Evolutionary conservation across 2,329 filamentous ascomycete genomes (phyloP).

Genomic region (Colletotrichum musae): DNA sequence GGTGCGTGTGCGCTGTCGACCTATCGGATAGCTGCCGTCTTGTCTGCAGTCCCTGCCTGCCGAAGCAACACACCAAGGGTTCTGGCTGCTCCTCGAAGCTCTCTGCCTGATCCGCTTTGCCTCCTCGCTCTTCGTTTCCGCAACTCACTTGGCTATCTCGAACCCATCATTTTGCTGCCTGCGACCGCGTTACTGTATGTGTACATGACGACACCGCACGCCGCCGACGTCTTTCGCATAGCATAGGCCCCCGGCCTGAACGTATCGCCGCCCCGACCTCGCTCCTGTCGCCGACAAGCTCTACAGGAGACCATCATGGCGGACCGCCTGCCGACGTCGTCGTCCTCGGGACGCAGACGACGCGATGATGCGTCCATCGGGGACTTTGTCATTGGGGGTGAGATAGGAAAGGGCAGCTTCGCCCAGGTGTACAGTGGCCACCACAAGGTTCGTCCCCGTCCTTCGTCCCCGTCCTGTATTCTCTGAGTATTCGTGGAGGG

Average conservation of each 20-base stretch:
- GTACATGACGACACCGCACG: conserved; percentile 58
- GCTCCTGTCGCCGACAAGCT: conserved; percentile 52
- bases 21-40: conserved; percentile 52
- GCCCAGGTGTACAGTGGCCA: conserved; percentile 92
- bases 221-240: conserved; percentile 52
- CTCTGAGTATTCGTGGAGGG: not conserved
- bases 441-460: conserved; percentile 76
- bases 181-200: conserved; percentile 43
- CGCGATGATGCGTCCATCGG: conserved; percentile 64
- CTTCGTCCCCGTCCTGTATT: conserved; percentile 5
- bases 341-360: conserved; percentile 52
- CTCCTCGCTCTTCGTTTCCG: conserved; percentile 33
- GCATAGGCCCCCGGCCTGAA: conserved; percentile 38
- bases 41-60: conserved; percentile 44
- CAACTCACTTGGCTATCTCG: conserved; percentile 5
- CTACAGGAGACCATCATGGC: conserved; percentile 55
- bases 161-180: not conserved
- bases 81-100: conserved; percentile 28
- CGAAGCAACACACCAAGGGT: conserved; percentile 39
- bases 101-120: conserved; percentile 41
- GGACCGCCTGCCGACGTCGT: conserved; percentile 54
- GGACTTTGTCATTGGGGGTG: conserved; percentile 84
- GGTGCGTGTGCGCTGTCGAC: conserved; percentile 37
- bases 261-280: conserved; percentile 41
- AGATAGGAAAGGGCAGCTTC: conserved; percentile 98